Evolutionary conservation across 805 yeast species (phyloP).

Genomic region (Citeromyces nyonsensis): DNA sequence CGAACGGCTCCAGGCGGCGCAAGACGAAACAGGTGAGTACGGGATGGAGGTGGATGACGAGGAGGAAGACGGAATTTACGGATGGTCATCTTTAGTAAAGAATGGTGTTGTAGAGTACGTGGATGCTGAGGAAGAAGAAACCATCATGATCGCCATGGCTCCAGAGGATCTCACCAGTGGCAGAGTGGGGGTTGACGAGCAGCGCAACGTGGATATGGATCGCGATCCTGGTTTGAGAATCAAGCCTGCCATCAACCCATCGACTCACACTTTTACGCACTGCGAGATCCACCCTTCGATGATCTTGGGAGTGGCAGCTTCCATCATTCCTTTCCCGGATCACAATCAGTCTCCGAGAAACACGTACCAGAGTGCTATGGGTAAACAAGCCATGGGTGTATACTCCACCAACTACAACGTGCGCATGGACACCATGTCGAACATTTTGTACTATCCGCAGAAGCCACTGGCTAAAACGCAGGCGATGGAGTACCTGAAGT

Average conservation of each 20-base stretch:
- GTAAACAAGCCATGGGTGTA: slow-evolving; percentile 99
- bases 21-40: slow-evolving; percentile 39
- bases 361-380: slow-evolving; percentile 99
- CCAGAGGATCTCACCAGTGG: slow-evolving; percentile 86
- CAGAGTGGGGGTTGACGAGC: slow-evolving; percentile 17
- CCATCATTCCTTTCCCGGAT: slow-evolving; percentile 98
- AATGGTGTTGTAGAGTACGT: slow-evolving; percentile 91
- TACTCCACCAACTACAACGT: slow-evolving; percentile 88
- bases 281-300: slow-evolving; percentile 98
- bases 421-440: slow-evolving; percentile 99
- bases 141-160: slow-evolving; percentile 96
- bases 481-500: slow-evolving; percentile 93
- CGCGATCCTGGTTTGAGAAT: slow-evolving; percentile 76
- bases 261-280: slow-evolving; percentile 81
- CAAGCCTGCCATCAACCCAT: slow-evolving; percentile 31
- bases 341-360: slow-evolving; percentile 99
- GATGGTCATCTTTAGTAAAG: slow-evolving; percentile 73
- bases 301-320: slow-evolving; percentile 98
- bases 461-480: slow-evolving; percentile 96
- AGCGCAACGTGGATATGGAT: slow-evolving; percentile 21
- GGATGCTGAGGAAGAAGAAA: slow-evolving; percentile 98
- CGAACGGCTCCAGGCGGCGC: slow-evolving; percentile 44
- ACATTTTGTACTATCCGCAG: slow-evolving; percentile 92
- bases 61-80: slow-evolving; percentile 29
- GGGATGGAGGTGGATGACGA: slow-evolving; percentile 32